Percentiles rank a stretch among this genome's conserved stretches.
These are phyloP conservation scores for Tagetes patula DNA, from an alignment of 129 eudicot genomes.

Conservation along the genomic window DNA sequence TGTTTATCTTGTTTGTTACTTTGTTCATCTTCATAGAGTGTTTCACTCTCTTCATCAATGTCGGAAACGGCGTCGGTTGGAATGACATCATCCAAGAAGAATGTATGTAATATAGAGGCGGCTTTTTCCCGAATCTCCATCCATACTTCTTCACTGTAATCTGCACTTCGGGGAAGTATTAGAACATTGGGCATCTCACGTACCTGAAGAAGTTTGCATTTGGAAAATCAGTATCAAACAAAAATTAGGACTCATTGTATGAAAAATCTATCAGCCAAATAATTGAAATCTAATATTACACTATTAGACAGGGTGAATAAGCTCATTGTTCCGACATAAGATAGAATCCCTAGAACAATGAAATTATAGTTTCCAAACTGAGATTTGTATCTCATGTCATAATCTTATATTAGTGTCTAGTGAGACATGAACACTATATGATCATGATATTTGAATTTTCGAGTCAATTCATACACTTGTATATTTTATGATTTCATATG, in stretches of 20 bases:
- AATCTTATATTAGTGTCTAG: not conserved
- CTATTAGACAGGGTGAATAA: not conserved
- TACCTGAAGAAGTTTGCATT: slow-evolving; percentile 46
- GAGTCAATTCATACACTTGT: not conserved
- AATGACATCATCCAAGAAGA: slow-evolving; percentile 62
- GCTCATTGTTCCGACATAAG: slow-evolving; percentile 1
- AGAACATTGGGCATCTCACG: slow-evolving; percentile 99
- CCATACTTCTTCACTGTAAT: slow-evolving; percentile 99
- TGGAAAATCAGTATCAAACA: slow-evolving; percentile 12
- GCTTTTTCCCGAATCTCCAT: slow-evolving; percentile 96
- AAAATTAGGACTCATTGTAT: slow-evolving; percentile 16
- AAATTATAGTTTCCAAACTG: not conserved
- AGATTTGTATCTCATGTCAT: not conserved
- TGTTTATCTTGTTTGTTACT: slow-evolving; percentile 38
- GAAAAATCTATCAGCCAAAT: slow-evolving; percentile 2
- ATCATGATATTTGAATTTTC: not conserved
- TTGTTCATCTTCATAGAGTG: slow-evolving; percentile 45
- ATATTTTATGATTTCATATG: slow-evolving; percentile 28
- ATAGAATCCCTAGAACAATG: not conserved
- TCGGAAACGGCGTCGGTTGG: slow-evolving; percentile 78
- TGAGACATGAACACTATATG: not conserved
- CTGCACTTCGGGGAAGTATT: slow-evolving; percentile 97
- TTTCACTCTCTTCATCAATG: slow-evolving; percentile 70
- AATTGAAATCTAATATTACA: not conserved
- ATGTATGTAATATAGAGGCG: slow-evolving; percentile 68